These are phyloP conservation scores for Erythrophleum fordii DNA, from an alignment of 306 rosid species.

Conservation along the genomic window DNA sequence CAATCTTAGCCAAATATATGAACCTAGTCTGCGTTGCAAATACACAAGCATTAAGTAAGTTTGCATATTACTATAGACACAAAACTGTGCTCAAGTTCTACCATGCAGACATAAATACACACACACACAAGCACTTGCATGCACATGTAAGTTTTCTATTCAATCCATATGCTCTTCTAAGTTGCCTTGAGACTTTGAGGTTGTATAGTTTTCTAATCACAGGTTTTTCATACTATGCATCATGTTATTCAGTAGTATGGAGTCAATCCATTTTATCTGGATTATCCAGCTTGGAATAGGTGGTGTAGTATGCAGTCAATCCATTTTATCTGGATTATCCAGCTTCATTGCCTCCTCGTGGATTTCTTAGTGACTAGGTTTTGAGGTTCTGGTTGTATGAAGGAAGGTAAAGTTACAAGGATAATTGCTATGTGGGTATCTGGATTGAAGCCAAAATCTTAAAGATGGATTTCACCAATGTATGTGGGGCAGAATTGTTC, in stretches of 20 bases:
- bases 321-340: constrained; percentile 1
- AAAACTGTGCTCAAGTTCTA: not conserved
- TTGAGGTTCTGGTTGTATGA: not conserved
- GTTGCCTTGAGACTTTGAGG: not conserved
- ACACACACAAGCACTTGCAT: not conserved
- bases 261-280: not conserved
- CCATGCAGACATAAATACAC: not conserved
- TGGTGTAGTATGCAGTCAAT: not conserved
- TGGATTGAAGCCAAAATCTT: not conserved
- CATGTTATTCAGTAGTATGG: not conserved
- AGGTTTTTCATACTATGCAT: not conserved
- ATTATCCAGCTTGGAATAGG: not conserved
- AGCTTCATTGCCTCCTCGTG: not conserved
- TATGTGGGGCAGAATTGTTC: constrained; percentile 2
- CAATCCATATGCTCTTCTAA: constrained; percentile 10
- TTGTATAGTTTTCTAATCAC: constrained; percentile 1
- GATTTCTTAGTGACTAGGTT: not conserved
- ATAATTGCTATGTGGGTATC: not conserved
- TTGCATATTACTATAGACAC: not conserved
- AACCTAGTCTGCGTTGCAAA: not conserved
- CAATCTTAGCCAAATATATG: not conserved
- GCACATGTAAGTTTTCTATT: not conserved
- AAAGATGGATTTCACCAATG: constrained; percentile 5
- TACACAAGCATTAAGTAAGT: not conserved
- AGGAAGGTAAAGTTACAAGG: not conserved